Base-by-base conservation (phyloP, 2,329 filamentous ascomycete genomes). In the Alternaria sp. region DNA sequence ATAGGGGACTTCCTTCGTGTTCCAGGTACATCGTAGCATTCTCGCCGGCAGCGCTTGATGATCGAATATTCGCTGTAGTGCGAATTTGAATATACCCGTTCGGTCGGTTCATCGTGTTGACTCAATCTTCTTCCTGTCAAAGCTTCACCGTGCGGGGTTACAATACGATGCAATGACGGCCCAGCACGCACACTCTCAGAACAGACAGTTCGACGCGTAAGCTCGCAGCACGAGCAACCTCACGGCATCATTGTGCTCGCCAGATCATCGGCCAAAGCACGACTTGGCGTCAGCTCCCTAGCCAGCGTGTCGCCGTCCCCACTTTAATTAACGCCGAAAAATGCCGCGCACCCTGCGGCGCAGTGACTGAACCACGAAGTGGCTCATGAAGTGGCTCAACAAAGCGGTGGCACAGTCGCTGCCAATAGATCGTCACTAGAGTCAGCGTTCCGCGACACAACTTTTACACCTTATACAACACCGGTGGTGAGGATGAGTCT, bases 341-440 rank as follows among this genome's bases (percentile, higher is more conserved):
- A 46, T 55, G 44, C 55, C 28, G 57, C 57, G 30, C 15, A 26
- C 25, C n/a, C 19, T 63, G 60, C 56, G 60, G 55, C 63, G 63
- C 63, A 65, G 63, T 62, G 13, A 60, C 59, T 65, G 55, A 52
- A 65, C 62, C 59, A 59, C 62, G 55, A 57, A 57, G 60, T 63
- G 61, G 44, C 49, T 50, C 55, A 59, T 43, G 49, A 26, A 30
- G 60, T 59, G 60, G 60, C 56, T 62, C 56, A 59, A 53, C 55
- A 30, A 23, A 46, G 15, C 12, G 4, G 60, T 66, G 63, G 63
- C 63, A 55, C 60, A 63, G 57, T 63, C 55, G 60, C 59, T 51
- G 51, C 59, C 55, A 62, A 62, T 58, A 40, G 47, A 40, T 32
- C 26, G 36, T 23, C 19, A n/a, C 17, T 51, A 15, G 19, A 17